Evolutionary conservation across 176 grass and related monocot genomes (phyloP).

Genomic region (Zoysia pacifica): DNA sequence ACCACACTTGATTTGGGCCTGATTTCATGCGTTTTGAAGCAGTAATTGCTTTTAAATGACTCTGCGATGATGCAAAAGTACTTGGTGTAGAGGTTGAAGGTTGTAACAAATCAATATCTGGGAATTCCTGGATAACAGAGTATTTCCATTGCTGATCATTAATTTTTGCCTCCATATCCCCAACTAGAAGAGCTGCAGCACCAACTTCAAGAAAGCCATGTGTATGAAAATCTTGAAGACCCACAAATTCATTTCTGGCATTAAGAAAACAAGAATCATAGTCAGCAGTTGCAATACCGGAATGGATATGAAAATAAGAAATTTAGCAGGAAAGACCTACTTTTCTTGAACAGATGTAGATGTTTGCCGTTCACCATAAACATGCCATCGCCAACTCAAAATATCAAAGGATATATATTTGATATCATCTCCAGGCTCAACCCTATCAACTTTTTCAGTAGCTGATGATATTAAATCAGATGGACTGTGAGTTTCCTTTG

Average conservation of each 20-base stretch:
- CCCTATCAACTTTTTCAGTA: slow-evolving; percentile 57
- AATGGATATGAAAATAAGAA: slow-evolving; percentile 13
- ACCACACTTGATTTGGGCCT: slow-evolving; percentile 91
- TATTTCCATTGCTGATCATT: slow-evolving; percentile 78
- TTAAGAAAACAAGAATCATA: slow-evolving; percentile 31
- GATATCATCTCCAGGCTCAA: slow-evolving; percentile 51
- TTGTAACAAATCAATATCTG: slow-evolving; percentile 85
- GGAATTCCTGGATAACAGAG: slow-evolving; percentile 70
- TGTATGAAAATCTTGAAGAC: slow-evolving; percentile 61
- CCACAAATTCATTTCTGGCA: slow-evolving; percentile 57
- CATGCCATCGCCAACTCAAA: slow-evolving; percentile 86
- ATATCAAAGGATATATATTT: slow-evolving; percentile 93
- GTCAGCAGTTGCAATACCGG: slow-evolving; percentile 28
- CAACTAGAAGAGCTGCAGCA: slow-evolving; percentile 90
- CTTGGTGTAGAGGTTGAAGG: slow-evolving; percentile 66
- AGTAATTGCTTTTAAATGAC: slow-evolving; percentile 97
- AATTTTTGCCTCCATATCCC: slow-evolving; percentile 71
- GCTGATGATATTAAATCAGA: slow-evolving; percentile 58
- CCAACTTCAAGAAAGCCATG: slow-evolving; percentile 76
- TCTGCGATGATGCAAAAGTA: slow-evolving; percentile 68
- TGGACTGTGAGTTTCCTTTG: slow-evolving; percentile 52
- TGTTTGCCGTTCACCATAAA: slow-evolving; percentile 52
- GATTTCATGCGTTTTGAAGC: slow-evolving; percentile 93
- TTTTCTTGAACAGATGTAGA: slow-evolving; percentile 61
- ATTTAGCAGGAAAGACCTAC: slow-evolving; percentile 44